Percentiles rank a stretch among this genome's conserved stretches.
Evolutionary conservation across 1,139 yeast species (phyloP).

Genomic region (Lodderomyces parapsilosis): DNA sequence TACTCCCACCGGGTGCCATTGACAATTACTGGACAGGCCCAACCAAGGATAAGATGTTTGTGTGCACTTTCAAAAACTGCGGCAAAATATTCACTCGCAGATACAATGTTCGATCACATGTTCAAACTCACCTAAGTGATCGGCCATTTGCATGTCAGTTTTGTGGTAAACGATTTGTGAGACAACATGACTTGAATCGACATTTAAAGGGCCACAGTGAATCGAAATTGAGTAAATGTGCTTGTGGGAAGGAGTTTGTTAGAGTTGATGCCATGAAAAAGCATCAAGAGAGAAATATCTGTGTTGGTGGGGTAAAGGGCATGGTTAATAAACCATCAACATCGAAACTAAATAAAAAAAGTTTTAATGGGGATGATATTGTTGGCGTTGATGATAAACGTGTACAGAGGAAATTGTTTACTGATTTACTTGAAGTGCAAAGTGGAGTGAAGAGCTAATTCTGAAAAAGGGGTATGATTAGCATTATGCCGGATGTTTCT

Average conservation of each 20-base stretch:
- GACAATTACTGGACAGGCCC: constrained; percentile 85
- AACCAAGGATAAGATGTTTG: constrained; percentile 61
- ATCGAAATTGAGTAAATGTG: constrained; percentile 67
- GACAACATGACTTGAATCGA: constrained; percentile 91
- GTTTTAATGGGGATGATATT: constrained; percentile 4
- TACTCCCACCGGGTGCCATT: constrained; percentile 86
- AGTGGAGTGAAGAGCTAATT: too few species aligned
- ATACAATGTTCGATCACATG: constrained; percentile 94
- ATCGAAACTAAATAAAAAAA: constrained; percentile 14
- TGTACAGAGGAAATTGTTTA: background rate
- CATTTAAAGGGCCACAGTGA: constrained; percentile 88
- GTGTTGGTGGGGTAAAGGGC: constrained; percentile 57
- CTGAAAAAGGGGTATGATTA: background rate
- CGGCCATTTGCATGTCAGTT: constrained; percentile 70
- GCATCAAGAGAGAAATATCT: constrained; percentile 77
- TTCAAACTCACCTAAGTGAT: constrained; percentile 94
- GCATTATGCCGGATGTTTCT: too few species aligned
- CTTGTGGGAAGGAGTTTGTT: constrained; percentile 90
- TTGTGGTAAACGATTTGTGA: constrained; percentile 73
- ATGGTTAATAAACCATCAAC: constrained; percentile 31
- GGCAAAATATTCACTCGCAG: constrained; percentile 83
- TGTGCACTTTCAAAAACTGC: constrained; percentile 78
- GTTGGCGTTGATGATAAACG: background rate
- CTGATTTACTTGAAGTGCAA: background rate
- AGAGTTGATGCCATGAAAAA: constrained; percentile 85